phyloP scores from a whole-genome alignment of 225 moss, liverwort and hornwort species.

The Marchantia paleacea region DNA sequence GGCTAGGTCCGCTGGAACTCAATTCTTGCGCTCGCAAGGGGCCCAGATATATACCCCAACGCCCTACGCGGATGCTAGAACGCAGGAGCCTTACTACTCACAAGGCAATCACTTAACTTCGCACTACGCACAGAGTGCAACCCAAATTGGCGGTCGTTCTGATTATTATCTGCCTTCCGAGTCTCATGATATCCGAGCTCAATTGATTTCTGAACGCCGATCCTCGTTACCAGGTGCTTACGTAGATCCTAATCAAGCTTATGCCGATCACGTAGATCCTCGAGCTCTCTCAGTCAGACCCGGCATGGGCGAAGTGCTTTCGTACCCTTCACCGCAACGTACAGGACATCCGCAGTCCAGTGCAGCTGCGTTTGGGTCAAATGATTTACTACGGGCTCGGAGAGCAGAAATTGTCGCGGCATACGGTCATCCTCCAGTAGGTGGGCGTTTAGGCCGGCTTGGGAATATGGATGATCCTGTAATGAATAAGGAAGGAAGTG shows the following conservation, averaged over 20 bases:
- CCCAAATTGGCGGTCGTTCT: background rate
- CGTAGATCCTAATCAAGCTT: slow-evolving; percentile 17
- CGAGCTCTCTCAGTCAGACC: slow-evolving; percentile 17
- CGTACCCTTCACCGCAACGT: slow-evolving; percentile 23
- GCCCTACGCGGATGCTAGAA: slow-evolving; percentile 15
- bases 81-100: slow-evolving; percentile 20
- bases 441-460: background rate
- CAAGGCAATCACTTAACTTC: background rate
- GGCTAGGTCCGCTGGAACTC: slow-evolving; percentile 18
- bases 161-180: slow-evolving; percentile 6
- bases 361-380: background rate
- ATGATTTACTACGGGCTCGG: slow-evolving; percentile 21
- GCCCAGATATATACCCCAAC: slow-evolving; percentile 11
- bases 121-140: background rate
- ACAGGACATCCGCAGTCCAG: slow-evolving; percentile 2
- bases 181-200: slow-evolving; percentile 24
- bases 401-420: slow-evolving; percentile 13
- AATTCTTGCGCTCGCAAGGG: slow-evolving; percentile 11
- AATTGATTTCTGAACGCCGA: slow-evolving; percentile 25
- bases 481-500: background rate
- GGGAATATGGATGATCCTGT: background rate
- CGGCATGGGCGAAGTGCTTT: slow-evolving; percentile 14
- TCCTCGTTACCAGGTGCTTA: slow-evolving; percentile 16
- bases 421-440: background rate
- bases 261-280: slow-evolving; percentile 14